phyloP scores from a whole-genome alignment of 1,139 yeast genomes.

The Yamadazyma dendronema region DNA sequence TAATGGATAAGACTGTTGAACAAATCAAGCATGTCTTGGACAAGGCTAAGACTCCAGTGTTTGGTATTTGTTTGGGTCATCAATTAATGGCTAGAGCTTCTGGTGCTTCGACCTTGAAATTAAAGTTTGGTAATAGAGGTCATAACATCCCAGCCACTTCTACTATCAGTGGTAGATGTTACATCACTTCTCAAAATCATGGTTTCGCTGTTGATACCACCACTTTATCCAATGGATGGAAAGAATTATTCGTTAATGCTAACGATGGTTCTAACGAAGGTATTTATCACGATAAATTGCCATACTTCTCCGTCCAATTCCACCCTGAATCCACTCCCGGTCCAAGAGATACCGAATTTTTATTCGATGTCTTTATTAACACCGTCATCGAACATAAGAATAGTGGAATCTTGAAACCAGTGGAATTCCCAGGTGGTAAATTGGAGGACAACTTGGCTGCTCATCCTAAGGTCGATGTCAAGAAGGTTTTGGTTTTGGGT shows the following conservation, averaged over 20 bases:
- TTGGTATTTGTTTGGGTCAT: conserved; percentile 99
- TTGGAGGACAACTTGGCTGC: conserved; percentile 70
- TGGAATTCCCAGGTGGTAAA: conserved; percentile 88
- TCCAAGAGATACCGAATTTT: conserved; percentile 97
- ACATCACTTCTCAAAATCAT: conserved; percentile 98
- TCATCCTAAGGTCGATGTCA: conserved; percentile 74
- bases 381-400: conserved; percentile 66
- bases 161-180: conserved; percentile 90
- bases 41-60: conserved; percentile 72
- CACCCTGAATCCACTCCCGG: conserved; percentile 99
- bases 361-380: conserved; percentile 89
- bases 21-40: conserved; percentile 56
- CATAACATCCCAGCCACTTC: conserved; percentile 98
- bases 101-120: conserved; percentile 88
- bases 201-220: conserved; percentile 93
- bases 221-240: conserved; percentile 80
- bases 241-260: conserved; percentile 91
- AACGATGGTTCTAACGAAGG: conserved; percentile 99
- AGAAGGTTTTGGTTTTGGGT: conserved; percentile 94
- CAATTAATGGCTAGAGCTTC: conserved; percentile 94
- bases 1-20: conserved; percentile 63
- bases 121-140: conserved; percentile 99
- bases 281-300: conserved; percentile 84
- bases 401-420: conserved; percentile 61
- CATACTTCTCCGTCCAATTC: conserved; percentile 98